Evolutionary conservation across 768 basidiomycete species (phyloP), one percentile per base, ranked within the genome.

Genomic region (Boletus tylopilopsis): DNA sequence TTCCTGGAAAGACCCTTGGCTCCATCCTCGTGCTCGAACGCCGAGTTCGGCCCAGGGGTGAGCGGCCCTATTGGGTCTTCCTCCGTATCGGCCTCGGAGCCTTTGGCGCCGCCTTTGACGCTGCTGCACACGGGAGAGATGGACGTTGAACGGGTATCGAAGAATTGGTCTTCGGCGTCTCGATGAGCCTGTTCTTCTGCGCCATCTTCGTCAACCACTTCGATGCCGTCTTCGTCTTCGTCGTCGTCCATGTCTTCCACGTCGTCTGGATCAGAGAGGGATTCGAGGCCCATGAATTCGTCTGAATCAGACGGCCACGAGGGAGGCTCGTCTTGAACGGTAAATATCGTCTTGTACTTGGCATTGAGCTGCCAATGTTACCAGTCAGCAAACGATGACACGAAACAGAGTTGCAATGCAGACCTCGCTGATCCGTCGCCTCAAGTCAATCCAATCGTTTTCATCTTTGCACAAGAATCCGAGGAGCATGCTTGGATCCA

Each of bases 401-500:
- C 25, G 6, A 39, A 18, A n/a, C n/a, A 41, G 27, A 13, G 6
- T 4, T 19, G 22, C 53, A 49, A 49, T 35, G 68, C 85, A 44
- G 44, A 95, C 93, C 69, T 89, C 84, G 2, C 71, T 75, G 30
- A 91, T 83, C 43, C 91, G 74, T 50, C 68, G 72, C 54, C 82
- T 76, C 47, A 97, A 79, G 68, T 97, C 92, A 15, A 75, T 66
- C 89, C 92, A 98, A 46, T 98, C 95, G 16, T 64, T 73, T 69
- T 91, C 87, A 61, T 90, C 82, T 59, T 79, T 80, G 64, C 87
- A 85, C 56, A 97, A 63, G 64, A 99, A 98, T 11, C 94, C 94
- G 51, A 98, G 78, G 7, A 99, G 73, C 96, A 99, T 97, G 59
- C 93, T 96, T 21, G 95, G 96, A 66, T 98, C 96, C 47, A 99